Evolutionary conservation across 2,329 filamentous ascomycete genomes (phyloP), one percentile per base, ranked within the genome.

Genomic region (Colletotrichum cereale): DNA sequence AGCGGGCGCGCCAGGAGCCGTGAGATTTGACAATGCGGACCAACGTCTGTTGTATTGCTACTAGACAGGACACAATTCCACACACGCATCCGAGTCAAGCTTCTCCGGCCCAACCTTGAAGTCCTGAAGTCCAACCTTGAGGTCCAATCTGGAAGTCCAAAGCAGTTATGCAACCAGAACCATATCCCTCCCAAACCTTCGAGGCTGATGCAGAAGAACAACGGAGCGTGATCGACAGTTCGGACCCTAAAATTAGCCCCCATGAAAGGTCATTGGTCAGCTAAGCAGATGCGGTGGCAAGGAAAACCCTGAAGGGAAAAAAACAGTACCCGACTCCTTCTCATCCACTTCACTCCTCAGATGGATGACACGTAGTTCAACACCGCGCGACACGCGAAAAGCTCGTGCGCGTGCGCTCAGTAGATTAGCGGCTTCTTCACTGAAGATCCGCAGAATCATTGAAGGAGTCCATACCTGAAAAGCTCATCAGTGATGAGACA

Each of bases 401-500:
- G 50, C 48, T 24, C 2, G 21, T 0, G 44, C 38, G 62, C 52
- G 38, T 21, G 50, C 40, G 50, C 52, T 65, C 21, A 21, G 62
- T 57, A 65, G 62, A 56, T 57, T 47, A 56, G 62, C 62, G 21
- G 38, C 14, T 6, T 64, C 50, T 64, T 48, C 21, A 56, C 62
- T 64, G 62, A 34, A 56, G 62, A 55, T 55, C 26, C 38, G 50
- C 62, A 2, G 29, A 65, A 36, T 57, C 62, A 65, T 24, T 2
- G 29, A 57, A 57, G 40, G 52, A 56, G 40, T 56, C 52, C 62
- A 58, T 50, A 52, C 62, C 53, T 66, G 42, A 52, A 50, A 58
- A 66, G 53, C 63, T 66, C 63, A 66, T 66, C 63, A 52, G 63
- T 66, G 53, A 66, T 58, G 52, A 66, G 42, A 58, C 63, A 50